phyloP scores from a whole-genome alignment of 129 eudicot genomes.

The Mikania micrantha region DNA sequence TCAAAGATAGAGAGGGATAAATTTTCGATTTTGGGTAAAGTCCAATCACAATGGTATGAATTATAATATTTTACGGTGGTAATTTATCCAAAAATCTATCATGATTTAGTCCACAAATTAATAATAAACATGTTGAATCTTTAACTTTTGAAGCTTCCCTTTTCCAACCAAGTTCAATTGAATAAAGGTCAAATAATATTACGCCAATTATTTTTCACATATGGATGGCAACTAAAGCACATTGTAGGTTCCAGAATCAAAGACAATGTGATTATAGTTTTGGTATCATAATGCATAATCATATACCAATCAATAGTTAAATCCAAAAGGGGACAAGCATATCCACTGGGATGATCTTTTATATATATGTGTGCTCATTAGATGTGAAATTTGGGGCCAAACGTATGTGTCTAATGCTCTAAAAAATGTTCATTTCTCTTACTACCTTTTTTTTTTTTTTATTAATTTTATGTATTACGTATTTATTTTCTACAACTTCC shows the following conservation, averaged over 20 bases:
- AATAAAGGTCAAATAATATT: too few species aligned
- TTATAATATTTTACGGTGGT: slow-evolving; percentile 7
- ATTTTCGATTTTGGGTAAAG: slow-evolving; percentile 20
- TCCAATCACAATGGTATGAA: slow-evolving; percentile 17
- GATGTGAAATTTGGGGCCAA: slow-evolving; percentile 24
- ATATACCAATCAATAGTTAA: slow-evolving; percentile 13
- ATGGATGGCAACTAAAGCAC: slow-evolving; percentile 3
- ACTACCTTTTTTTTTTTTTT: too few species aligned
- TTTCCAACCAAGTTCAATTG: slow-evolving; percentile 10
- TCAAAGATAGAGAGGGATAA: too few species aligned
- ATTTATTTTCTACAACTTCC: too few species aligned
- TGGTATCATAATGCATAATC: not conserved
- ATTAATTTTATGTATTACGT: too few species aligned
- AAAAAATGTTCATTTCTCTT: slow-evolving; percentile 13
- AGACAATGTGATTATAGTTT: not conserved
- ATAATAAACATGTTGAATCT: not conserved
- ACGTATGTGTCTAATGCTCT: slow-evolving; percentile 14
- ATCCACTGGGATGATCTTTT: slow-evolving; percentile 13
- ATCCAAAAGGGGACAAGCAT: slow-evolving; percentile 27
- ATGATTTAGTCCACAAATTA: not conserved
- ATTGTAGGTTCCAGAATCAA: slow-evolving; percentile 13
- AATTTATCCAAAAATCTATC: slow-evolving; percentile 2
- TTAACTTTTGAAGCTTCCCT: not conserved
- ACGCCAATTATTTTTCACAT: not conserved
- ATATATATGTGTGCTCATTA: slow-evolving; percentile 8